Evolutionary conservation across 768 basidiomycete species (phyloP), one percentile per base, ranked within the genome.

Genomic region (Agrocybe praecox): DNA sequence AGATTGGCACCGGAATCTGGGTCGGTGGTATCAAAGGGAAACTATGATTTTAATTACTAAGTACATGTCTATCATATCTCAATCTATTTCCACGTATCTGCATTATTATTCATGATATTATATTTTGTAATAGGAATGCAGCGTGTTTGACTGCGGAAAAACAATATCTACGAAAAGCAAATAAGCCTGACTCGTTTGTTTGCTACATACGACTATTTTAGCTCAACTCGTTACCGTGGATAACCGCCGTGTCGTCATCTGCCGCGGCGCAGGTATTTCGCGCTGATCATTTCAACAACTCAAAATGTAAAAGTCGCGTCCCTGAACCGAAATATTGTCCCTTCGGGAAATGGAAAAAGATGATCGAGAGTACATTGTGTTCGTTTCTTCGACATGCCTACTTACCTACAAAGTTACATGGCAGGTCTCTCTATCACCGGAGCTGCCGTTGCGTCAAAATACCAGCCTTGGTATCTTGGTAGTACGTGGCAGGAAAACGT

Each of bases 1-100:
- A 74, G 45, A 68, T 90, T 46, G 76, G 69, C 57, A 85, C 88
- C 18, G 89, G 89, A 1, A 69, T 92, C 19, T 90, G 87, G 80
- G 72, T 79, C 59, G 79, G 84, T 22, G 85, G 80, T 1, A 67
- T 83, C 55, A 76, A 76, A 72, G 67, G 68, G 21, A 72, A 72
- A 53, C 65, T 73, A 22, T 72, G 62, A 61, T 42, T n/a, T n/a
- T 24, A 44, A 17, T 33, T 7, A 24, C 26, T 15, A 26, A 22
- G 44, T 40, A 7, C 29, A 26, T 19, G n/a, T 18, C 18, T 55
- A 50, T 42, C 26, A 46, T 52, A 43, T 22, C 17, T 36, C 40
- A 42, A 49, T 52, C 40, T 42, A 29, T 9, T 29, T 29, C 26
- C 26, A 4, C 26, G 26, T 29, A 29, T 53, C 42, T 47, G 33